phyloP scores from a whole-genome alignment of 176 grass and related monocot genomes.

The Alopecurus myosuroides region DNA sequence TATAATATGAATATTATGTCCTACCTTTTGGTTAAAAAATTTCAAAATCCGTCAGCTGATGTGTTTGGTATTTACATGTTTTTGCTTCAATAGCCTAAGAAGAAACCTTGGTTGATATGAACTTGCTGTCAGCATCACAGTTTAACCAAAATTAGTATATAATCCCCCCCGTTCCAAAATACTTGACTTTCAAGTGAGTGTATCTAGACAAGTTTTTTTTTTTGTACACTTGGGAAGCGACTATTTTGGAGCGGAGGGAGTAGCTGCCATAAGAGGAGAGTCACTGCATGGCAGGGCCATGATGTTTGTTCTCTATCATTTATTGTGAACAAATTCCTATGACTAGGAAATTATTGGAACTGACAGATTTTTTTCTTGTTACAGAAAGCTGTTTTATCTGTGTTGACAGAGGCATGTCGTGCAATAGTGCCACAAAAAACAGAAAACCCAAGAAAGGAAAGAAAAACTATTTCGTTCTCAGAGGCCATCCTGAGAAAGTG shows the following conservation, averaged over 20 bases:
- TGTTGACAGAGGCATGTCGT: constrained; percentile 65
- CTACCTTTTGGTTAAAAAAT: neutral
- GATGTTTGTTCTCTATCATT: neutral
- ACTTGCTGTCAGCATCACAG: neutral
- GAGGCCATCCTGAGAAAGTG: constrained; percentile 83
- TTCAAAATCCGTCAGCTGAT: neutral
- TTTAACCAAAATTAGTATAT: neutral
- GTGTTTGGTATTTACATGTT: neutral
- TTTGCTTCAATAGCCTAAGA: neutral
- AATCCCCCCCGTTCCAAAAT: too few species aligned
- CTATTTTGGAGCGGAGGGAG: too few species aligned
- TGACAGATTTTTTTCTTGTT: constrained; percentile 22
- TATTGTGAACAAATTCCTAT: neutral
- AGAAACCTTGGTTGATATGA: constrained; percentile 10
- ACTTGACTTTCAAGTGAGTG: too few species aligned
- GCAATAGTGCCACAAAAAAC: constrained; percentile 39
- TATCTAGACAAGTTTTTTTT: too few species aligned
- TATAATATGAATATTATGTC: constrained; percentile 4
- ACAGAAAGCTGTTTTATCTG: constrained; percentile 91
- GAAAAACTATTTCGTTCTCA: constrained; percentile 62
- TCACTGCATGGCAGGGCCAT: neutral
- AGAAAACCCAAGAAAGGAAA: constrained; percentile 50
- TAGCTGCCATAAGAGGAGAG: neutral
- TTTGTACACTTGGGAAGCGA: too few species aligned
- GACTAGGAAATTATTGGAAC: neutral